Evolutionary conservation across 2,329 filamentous ascomycete genomes (phyloP), one percentile per base, ranked within the genome.

Genomic region (Fusarium sp.): DNA sequence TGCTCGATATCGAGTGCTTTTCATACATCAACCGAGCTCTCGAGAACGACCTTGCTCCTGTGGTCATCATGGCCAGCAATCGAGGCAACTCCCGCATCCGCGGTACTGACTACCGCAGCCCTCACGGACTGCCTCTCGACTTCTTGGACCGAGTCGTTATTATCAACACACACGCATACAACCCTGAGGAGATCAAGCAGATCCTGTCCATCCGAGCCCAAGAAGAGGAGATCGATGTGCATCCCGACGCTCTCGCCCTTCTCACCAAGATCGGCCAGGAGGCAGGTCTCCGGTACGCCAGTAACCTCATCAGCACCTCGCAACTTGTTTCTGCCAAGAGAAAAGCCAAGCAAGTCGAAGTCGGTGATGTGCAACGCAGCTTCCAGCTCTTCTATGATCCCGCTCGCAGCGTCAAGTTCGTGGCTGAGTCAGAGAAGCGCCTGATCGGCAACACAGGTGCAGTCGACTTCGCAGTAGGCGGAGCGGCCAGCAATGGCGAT

Each of bases 61-160:
- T 99, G 73, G 95, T 99, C 82, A 99, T 99, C 83, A 99, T 99
- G 96, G 96, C 96, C 60, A 97, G 93, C 87, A 99, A 99, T 85
- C 89, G 96, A 67, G 96, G 96, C 73, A 90, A 94, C 82, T 93
- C 96, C 41, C 92, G 92, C 75, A 98, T 99, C 79, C 91, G 96
- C 37, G 96, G 96, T 65, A 99, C 96, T 62, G 93, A 94, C 81
- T 98, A 98, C 84, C 92, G 90, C 77, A 96, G 93, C 76, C 96
- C 96, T 4, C 96, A 99, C 81, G 96, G 96, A 33, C 86, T 99
- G 46, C 96, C 96, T 0, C 90, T 98, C 49, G 96, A 99, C 83
- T 97, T 99, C 83, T 88, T 99, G 54, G 96, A 99, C 82, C 92
- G 96, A 25, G 93, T 98, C 37, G 94, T 97, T 78, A 99, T 99